A percentile compares a stretch with the other conserved stretches of the same genome.
phyloP scores from a whole-genome alignment of 1,284 basidiomycete species.

The Tilletia walkeri region DNA sequence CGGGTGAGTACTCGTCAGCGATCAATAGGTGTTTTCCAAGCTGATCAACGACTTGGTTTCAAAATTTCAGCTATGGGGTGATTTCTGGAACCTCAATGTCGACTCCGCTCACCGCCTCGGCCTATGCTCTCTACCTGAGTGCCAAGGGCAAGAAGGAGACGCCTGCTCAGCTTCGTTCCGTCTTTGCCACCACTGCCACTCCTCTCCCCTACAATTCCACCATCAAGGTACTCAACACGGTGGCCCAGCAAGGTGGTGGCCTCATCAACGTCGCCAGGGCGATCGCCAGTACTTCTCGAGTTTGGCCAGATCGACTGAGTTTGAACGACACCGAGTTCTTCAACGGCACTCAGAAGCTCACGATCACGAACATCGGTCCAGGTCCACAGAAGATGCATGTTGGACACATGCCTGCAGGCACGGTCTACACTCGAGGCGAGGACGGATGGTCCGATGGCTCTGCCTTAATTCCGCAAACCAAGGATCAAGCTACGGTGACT shows the following conservation, averaged over 20 bases:
- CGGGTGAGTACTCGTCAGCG: too few species aligned
- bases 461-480: constrained; percentile 58
- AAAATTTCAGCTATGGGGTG: constrained; percentile 6
- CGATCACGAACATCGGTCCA: constrained; percentile 40
- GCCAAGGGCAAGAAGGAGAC: constrained; percentile 59
- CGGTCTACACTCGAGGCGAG: constrained; percentile 60
- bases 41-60: not conserved
- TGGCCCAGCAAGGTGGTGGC: constrained; percentile 69
- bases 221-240: constrained; percentile 63
- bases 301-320: constrained; percentile 65
- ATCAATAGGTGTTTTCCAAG: too few species aligned
- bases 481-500: constrained; percentile 59
- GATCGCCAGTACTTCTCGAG: constrained; percentile 60
- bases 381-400: constrained; percentile 36
- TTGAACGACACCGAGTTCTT: constrained; percentile 68
- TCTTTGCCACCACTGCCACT: constrained; percentile 67
- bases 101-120: not conserved
- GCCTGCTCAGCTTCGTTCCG: constrained; percentile 55
- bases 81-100: not conserved
- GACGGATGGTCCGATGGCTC: constrained; percentile 39
- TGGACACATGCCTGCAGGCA: constrained; percentile 41
- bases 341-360: constrained; percentile 32
- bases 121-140: constrained; percentile 63
- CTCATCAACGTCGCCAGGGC: constrained; percentile 68
- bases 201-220: constrained; percentile 60